Evolutionary conservation across 1,284 basidiomycete species (phyloP).

Genomic region (Ganoderma boninense): DNA sequence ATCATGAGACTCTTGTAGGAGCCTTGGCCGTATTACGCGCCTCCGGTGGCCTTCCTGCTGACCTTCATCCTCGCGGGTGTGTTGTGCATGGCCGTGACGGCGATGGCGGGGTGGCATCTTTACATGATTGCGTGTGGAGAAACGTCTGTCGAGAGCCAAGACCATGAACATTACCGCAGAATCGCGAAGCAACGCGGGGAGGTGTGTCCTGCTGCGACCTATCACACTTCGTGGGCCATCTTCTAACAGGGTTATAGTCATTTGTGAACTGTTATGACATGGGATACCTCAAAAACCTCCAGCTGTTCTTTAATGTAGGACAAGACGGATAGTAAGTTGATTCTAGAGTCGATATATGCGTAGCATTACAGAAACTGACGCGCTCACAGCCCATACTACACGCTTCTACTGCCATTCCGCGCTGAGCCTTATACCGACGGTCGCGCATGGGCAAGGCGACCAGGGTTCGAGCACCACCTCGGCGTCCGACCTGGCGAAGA

Average conservation of each 20-base stretch:
- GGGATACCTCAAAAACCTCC: conserved; percentile 80
- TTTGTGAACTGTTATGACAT: conserved; percentile 95
- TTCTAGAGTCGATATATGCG: not conserved
- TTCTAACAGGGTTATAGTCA: conserved; percentile 46
- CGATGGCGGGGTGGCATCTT: conserved; percentile 87
- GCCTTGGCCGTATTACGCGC: conserved; percentile 73
- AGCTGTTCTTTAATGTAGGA: conserved; percentile 91
- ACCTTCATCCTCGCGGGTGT: conserved; percentile 83
- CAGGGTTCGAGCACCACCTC: conserved; percentile 66
- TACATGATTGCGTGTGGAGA: conserved; percentile 82
- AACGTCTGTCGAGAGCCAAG: conserved; percentile 92
- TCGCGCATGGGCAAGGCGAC: conserved; percentile 77
- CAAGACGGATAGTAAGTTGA: conserved; percentile 78
- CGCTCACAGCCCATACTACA: conserved; percentile 68
- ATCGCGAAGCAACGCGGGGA: conserved; percentile 77
- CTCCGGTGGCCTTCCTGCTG: conserved; percentile 76
- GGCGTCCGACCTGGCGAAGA: conserved; percentile 74
- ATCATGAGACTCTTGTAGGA: conserved; percentile 30
- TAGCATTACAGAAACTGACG: conserved; percentile 1
- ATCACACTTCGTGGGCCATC: not conserved
- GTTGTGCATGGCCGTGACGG: conserved; percentile 78
- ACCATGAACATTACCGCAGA: conserved; percentile 82
- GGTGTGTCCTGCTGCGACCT: conserved; percentile 51
- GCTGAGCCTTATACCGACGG: conserved; percentile 90
- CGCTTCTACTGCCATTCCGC: conserved; percentile 84